Conservation (phyloP, 768 basidiomycete species). For the Psilocybe tampanensis region DNA sequence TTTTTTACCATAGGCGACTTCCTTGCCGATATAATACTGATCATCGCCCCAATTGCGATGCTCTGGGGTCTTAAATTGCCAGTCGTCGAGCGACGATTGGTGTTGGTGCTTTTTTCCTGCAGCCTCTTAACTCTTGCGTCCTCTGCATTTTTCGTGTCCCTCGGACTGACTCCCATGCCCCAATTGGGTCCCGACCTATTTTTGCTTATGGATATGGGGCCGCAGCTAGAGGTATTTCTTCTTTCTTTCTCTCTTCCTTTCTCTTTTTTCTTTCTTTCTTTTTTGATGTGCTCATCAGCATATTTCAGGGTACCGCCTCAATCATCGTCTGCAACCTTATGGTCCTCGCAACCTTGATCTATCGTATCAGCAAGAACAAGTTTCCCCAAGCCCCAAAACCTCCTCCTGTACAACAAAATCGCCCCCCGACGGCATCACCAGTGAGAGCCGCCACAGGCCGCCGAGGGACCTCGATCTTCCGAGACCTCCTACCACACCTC, state of each 20-base stretch:
- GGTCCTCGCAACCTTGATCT: slow-evolving; percentile 14
- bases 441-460: neutral
- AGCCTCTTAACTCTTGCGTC: slow-evolving; percentile 21
- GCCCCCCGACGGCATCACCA: neutral
- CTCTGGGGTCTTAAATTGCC: slow-evolving; percentile 26
- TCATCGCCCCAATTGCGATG: slow-evolving; percentile 24
- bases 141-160: slow-evolving; percentile 20
- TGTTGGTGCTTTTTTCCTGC: slow-evolving; percentile 21
- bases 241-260: too few relatives aligned
- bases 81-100: slow-evolving; percentile 18
- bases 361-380: neutral
- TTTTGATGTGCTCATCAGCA: too few relatives aligned
- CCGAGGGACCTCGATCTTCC: neutral
- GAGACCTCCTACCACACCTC: too few relatives aligned
- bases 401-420: neutral
- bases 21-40: slow-evolving; percentile 23
- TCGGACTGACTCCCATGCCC: slow-evolving; percentile 6
- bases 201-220: slow-evolving; percentile 8
- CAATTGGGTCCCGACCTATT: slow-evolving; percentile 7
- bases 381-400: neutral
- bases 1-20: slow-evolving; percentile 20
- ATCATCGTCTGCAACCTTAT: slow-evolving; percentile 25
- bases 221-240: slow-evolving; percentile 21
- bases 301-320: slow-evolving; percentile 16
- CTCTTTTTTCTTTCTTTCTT: too few relatives aligned